Base-by-base conservation (phyloP, 805 yeast species). In the Candida boleticola region DNA sequence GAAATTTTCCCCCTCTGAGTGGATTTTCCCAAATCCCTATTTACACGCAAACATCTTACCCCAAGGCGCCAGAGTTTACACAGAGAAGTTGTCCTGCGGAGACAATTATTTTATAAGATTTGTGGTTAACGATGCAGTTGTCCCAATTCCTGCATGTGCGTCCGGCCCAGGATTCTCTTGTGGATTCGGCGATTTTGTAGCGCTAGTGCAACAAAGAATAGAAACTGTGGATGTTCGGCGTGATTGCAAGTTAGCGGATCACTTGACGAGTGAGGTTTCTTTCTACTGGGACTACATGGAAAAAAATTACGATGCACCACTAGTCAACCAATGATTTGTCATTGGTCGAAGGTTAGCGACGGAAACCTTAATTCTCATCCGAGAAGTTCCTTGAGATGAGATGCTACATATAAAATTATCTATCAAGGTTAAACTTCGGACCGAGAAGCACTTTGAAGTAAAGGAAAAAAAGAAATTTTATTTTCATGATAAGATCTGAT, bases 251-350 rank as follows among this genome's bases (percentile, higher is more conserved):
- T 19, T 21, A 16, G 7, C 6, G 27, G 20, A 25, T 19, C 16
- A 19, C 19, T 18, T 23, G 9, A n/a, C 40, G 3, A 17, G 49
- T 16, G 44, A 52, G 16, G 52, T 70, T 33, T 57, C 71, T 1
- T 71, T 71, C 51, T 69, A 63, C 54, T 71, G 76, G 76, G 73
- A 71, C 49, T 71, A 59, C 41, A 13, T 25, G 9, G 29, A 37
- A 10, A 36, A 13, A 16, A n/a, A 14, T 16, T 36, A 34, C 27
- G 16, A 34, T 6, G 37, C 37, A 11, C 23, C 37, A 5, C 21
- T 34, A n/a, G n/a, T 21, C 16, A 23, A 34, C 20, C 4, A n/a
- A 5, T 34, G 21, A 34, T n/a, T n/a, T n/a, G n/a, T n/a, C n/a
- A n/a, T n/a, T n/a, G n/a, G n/a, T n/a, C n/a, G n/a, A n/a, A n/a